These are phyloP conservation scores for Venturia nashicola DNA, from an alignment of 2,329 filamentous ascomycete species.

Conservation along the genomic window DNA sequence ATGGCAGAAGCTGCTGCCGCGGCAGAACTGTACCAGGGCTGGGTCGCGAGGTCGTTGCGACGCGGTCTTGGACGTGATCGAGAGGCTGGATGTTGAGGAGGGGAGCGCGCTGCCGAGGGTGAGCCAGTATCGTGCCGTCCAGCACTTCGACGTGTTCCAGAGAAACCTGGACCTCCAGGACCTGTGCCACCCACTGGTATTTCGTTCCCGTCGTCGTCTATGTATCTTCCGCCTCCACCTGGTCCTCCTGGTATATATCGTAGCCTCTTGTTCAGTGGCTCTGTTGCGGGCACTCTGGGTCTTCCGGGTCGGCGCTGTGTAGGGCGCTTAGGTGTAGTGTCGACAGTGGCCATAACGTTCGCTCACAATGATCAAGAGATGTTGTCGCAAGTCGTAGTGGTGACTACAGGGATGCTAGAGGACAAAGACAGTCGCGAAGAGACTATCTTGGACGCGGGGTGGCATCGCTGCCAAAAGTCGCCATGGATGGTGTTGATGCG, in stretches of 20 bases:
- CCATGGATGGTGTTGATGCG: neutral
- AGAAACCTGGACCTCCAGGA: constrained; percentile 36
- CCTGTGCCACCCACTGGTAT: constrained; percentile 40
- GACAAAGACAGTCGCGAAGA: neutral
- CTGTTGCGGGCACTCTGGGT: neutral
- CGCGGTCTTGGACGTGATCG: constrained; percentile 16
- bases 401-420: neutral
- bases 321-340: constrained; percentile 7
- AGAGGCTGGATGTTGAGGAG: constrained; percentile 12
- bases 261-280: constrained; percentile 25
- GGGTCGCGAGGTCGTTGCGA: constrained; percentile 24
- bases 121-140: constrained; percentile 28
- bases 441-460: neutral
- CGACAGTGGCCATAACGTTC: neutral
- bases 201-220: constrained; percentile 58
- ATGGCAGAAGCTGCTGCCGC: constrained; percentile 79
- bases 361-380: neutral
- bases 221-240: constrained; percentile 72
- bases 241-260: constrained; percentile 76
- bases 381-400: constrained; percentile 1
- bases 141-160: constrained; percentile 30
- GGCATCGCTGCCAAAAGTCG: neutral
- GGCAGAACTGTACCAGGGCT: constrained; percentile 70
- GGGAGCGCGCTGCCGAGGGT: constrained; percentile 14
- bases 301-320: constrained; percentile 6